Conservation (phyloP, 495 filamentous ascomycete genomes). For the Hypoxylon crocopeplum region DNA sequence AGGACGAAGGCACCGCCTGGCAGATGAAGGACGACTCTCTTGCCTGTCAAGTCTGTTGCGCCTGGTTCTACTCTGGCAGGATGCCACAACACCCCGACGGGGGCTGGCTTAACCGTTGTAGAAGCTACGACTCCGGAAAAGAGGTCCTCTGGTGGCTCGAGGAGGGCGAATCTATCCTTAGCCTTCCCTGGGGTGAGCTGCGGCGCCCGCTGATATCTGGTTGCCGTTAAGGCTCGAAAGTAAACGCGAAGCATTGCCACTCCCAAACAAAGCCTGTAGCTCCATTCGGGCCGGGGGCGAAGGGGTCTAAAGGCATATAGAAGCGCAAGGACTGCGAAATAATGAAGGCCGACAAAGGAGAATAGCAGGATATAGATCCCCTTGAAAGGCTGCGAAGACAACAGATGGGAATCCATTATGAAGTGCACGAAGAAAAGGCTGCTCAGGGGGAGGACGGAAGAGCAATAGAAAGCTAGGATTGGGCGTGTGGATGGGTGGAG, state of each 20-base stretch:
- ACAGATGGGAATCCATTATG: too few relatives aligned
- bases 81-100: constrained; percentile 4
- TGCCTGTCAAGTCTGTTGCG: not conserved
- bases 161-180: not conserved
- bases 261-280: not conserved
- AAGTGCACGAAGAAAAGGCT: too few relatives aligned
- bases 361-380: not conserved
- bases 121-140: constrained; percentile 1
- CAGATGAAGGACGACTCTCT: constrained; percentile 22
- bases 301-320: too few relatives aligned
- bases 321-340: not conserved
- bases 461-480: too few relatives aligned
- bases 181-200: not conserved
- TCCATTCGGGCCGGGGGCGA: not conserved
- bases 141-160: not conserved
- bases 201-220: not conserved
- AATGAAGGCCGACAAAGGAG: not conserved
- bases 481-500: too few relatives aligned
- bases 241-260: not conserved
- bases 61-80: not conserved
- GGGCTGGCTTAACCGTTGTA: not conserved
- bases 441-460: too few relatives aligned
- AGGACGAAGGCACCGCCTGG: constrained; percentile 29
- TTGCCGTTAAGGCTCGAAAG: not conserved
- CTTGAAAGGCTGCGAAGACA: constrained; percentile 22